Evolutionary conservation across 2,329 filamentous ascomycete species (phyloP), one percentile per base, ranked within the genome.

Genomic region (Pseudogymnoascus destructans): DNA sequence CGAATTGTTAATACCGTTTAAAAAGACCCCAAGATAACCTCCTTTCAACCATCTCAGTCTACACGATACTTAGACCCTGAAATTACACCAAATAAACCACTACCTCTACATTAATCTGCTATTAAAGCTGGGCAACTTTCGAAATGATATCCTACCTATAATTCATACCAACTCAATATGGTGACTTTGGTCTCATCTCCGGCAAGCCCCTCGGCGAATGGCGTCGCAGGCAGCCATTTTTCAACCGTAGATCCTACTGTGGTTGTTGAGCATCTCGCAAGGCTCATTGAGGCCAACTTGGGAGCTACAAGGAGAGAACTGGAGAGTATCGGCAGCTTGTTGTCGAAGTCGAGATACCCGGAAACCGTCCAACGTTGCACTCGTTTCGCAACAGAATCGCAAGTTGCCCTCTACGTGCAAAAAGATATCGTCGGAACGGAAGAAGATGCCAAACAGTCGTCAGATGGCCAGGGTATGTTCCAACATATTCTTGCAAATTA

Each of bases 341-440:
- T 98, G 62, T 89, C 90, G 60, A 78, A 84, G 67, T 73, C 77
- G 59, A 81, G 79, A 64, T 80, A 89, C 64, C 74, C 78, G 58
- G 92, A 97, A 66, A 96, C 93, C 5, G 74, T 95, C 59, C 84
- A 90, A 69, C 82, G 89, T 74, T 96, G 92, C 72, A 83, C 84
- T 64, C 86, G 91, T 66, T 97, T 97, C 73, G 90, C 90, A 60
- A 83, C 84, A 61, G 95, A 98, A 73, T 79, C 86, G 60, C 89
- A 95, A 73, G 84, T 86, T 62, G 89, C 87, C 58, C 77, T 98
- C 63, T 97, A 97, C 73, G 85, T 96, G 63, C 87, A 93, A 70
- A 95, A 96, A 73, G 89, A 92, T 69, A 70, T 85, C 63, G 73
- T 55, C 13, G 70, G 66, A 52, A 64, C 68, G 35, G 65, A 68